A percentile compares a stretch with the other conserved stretches of the same genome.
Conservation (phyloP, 1,284 basidiomycete genomes). For the Cutaneotrichosporon cavernicola region DNA sequence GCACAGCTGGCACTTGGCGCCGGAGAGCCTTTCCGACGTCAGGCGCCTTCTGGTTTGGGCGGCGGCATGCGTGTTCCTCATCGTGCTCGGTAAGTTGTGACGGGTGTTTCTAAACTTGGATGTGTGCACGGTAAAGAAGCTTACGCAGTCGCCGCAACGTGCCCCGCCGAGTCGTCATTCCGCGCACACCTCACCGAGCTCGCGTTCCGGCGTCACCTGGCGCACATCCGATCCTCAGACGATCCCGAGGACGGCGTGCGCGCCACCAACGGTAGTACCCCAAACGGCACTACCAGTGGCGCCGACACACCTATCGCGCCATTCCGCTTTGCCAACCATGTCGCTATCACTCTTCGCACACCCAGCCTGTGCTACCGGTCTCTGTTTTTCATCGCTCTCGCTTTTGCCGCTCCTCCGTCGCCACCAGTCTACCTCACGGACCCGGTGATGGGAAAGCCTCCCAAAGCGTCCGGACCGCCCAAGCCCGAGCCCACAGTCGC, state of each 20-base stretch:
- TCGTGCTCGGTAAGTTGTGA: slow-evolving; percentile 37
- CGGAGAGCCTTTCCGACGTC: slow-evolving; percentile 27
- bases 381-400: slow-evolving; percentile 70
- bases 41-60: slow-evolving; percentile 41
- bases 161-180: slow-evolving; percentile 88
- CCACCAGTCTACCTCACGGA: slow-evolving; percentile 45
- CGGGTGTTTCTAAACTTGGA: neutral
- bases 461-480: slow-evolving; percentile 10
- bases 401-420: slow-evolving; percentile 56
- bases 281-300: slow-evolving; percentile 40
- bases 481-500: slow-evolving; percentile 36
- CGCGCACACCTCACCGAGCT: slow-evolving; percentile 90
- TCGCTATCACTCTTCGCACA: slow-evolving; percentile 85
- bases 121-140: neutral
- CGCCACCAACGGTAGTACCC: slow-evolving; percentile 37
- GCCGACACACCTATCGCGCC: slow-evolving; percentile 50
- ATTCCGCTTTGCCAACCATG: slow-evolving; percentile 86
- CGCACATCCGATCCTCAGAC: slow-evolving; percentile 68
- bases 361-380: slow-evolving; percentile 60
- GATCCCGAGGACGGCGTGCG: slow-evolving; percentile 45
- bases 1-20: slow-evolving; percentile 10
- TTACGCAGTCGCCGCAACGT: slow-evolving; percentile 79
- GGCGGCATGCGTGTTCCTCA: slow-evolving; percentile 34
- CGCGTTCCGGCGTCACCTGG: slow-evolving; percentile 89
- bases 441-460: slow-evolving; percentile 25